Conservation (phyloP, 768 basidiomycete genomes). For the Boletus fagicola region DNA sequence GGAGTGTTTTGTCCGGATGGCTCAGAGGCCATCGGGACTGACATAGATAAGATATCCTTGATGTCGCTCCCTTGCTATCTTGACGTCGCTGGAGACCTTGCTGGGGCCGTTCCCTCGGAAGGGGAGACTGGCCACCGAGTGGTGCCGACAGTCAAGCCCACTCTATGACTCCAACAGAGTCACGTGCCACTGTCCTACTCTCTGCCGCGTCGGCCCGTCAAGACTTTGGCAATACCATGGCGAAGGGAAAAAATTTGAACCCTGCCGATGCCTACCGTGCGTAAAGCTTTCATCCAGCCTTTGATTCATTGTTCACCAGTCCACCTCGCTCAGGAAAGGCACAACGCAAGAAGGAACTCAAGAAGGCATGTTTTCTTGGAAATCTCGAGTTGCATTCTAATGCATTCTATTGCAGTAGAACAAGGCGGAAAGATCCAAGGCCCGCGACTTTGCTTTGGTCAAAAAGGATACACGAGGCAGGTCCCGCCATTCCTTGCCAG, state of each 20-base stretch:
- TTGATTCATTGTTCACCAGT: slow-evolving; percentile 3
- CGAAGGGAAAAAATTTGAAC: slow-evolving; percentile 82
- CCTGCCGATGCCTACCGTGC: slow-evolving; percentile 92
- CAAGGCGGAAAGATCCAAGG: slow-evolving; percentile 78
- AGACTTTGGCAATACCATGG: slow-evolving; percentile 65
- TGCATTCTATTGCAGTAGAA: slow-evolving; percentile 64
- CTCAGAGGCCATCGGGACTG: slow-evolving; percentile 27
- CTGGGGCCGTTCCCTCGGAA: slow-evolving; percentile 48
- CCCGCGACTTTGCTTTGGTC: slow-evolving; percentile 84
- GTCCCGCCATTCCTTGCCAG: slow-evolving; percentile 10
- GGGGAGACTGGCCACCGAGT: slow-evolving; percentile 38
- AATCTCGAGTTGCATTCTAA: slow-evolving; percentile 16
- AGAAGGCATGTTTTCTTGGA: slow-evolving; percentile 56
- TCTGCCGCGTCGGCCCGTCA: too few species aligned
- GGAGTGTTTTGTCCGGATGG: slow-evolving; percentile 37
- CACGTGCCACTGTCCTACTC: slow-evolving; percentile 25
- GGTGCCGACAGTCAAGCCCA: background rate
- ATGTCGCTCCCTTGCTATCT: slow-evolving; percentile 11
- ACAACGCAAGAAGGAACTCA: slow-evolving; percentile 90
- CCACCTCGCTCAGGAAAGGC: slow-evolving; percentile 67
- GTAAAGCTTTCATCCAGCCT: slow-evolving; percentile 30
- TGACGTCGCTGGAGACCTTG: slow-evolving; percentile 15
- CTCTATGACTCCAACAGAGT: slow-evolving; percentile 24
- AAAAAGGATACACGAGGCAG: slow-evolving; percentile 91
- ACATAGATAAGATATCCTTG: slow-evolving; percentile 24